phyloP scores from a whole-genome alignment of 352 stramenopile genomes.

The Phytophthora fragariae region DNA sequence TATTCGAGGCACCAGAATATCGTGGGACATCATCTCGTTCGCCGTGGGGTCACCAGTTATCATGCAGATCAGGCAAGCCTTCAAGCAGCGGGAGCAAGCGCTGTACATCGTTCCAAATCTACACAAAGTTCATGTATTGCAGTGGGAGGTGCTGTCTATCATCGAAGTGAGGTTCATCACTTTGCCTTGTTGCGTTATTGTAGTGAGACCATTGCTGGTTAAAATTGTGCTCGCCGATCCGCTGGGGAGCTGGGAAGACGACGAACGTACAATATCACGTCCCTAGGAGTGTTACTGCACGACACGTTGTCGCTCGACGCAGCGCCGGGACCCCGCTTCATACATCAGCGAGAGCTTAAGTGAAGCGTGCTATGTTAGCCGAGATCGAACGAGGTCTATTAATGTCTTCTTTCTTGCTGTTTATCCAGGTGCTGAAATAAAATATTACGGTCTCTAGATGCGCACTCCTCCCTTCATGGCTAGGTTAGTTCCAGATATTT shows the following conservation, averaged over 20 bases:
- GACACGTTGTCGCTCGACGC: conserved; percentile 46
- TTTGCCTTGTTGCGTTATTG: conserved; percentile 24
- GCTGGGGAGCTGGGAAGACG: conserved; percentile 84
- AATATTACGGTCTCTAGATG: no score
- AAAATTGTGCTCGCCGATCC: conserved; percentile 83
- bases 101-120: conserved; percentile 73
- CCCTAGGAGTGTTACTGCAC: conserved; percentile 59
- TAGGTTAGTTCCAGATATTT: no score
- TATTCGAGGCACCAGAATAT: conserved; percentile 67
- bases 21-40: conserved; percentile 85
- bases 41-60: conserved; percentile 87
- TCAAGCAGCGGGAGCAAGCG: conserved; percentile 73
- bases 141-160: background rate
- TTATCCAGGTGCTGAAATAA: no score
- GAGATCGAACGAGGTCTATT: no score
- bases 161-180: background rate
- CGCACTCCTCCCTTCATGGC: no score
- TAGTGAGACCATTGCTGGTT: conserved; percentile 66
- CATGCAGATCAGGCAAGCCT: conserved; percentile 90
- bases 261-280: conserved; percentile 57
- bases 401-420: no score
- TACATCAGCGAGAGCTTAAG: no score
- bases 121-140: background rate
- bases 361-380: no score
- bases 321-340: no score